Percentiles rank a stretch among this genome's conserved stretches.
Conservation (phyloP, 805 yeast genomes). For the Ogataea trehaloabstinens region DNA sequence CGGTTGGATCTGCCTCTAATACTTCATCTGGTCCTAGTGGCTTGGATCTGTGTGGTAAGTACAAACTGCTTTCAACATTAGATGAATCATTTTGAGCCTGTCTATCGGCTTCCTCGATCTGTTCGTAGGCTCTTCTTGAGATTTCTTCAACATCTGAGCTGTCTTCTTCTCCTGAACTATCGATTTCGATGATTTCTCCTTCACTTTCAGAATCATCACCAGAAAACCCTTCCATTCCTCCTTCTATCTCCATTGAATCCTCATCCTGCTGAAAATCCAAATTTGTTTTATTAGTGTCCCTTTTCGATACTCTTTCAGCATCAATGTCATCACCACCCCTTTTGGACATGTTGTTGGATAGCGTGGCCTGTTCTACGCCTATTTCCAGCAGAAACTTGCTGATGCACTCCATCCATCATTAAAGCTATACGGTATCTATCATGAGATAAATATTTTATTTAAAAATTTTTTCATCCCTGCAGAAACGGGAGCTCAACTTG, state of each 20-base stretch:
- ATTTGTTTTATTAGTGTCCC: slow-evolving; percentile 11
- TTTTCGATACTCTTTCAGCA: slow-evolving; percentile 16
- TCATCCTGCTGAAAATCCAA: slow-evolving; percentile 26
- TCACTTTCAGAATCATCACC: slow-evolving; percentile 94
- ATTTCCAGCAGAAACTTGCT: neutral
- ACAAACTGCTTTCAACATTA: slow-evolving; percentile 41
- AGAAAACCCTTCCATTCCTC: slow-evolving; percentile 80
- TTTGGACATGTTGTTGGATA: slow-evolving; percentile 34
- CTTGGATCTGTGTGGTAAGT: slow-evolving; percentile 82
- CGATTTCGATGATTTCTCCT: slow-evolving; percentile 82
- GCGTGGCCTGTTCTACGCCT: no score
- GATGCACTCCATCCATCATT: no score
- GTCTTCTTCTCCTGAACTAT: slow-evolving; percentile 53
- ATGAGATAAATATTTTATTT: no score
- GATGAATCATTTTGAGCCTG: slow-evolving; percentile 21
- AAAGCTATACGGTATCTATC: no score
- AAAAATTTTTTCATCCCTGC: slow-evolving; percentile 9
- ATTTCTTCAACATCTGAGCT: slow-evolving; percentile 18
- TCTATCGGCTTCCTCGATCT: slow-evolving; percentile 36
- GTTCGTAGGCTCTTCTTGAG: slow-evolving; percentile 16
- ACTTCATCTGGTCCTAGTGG: slow-evolving; percentile 96
- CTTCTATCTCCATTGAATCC: slow-evolving; percentile 57
- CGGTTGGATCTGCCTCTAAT: slow-evolving; percentile 93
- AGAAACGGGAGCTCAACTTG: slow-evolving; percentile 7
- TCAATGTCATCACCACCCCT: slow-evolving; percentile 30